phyloP scores from a whole-genome alignment of 345 rosid genomes.

The Brassica juncea region DNA sequence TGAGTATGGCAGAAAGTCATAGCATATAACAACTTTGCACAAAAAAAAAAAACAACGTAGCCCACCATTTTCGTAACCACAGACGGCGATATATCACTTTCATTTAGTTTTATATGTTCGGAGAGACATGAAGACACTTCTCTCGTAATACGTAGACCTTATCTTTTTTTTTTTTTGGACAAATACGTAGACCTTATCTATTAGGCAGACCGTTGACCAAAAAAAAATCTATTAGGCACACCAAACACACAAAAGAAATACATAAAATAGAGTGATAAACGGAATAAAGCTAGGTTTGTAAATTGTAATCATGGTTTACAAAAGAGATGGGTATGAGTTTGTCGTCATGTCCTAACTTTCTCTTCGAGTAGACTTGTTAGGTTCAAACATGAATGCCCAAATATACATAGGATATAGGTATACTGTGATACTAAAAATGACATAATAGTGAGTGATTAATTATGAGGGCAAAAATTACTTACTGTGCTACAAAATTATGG shows the following conservation, averaged over 20 bases:
- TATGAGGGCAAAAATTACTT: background rate
- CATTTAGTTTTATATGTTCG: slow-evolving; percentile 25
- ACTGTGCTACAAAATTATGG: slow-evolving; percentile 1
- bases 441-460: background rate
- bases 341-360: slow-evolving; percentile 34
- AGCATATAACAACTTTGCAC: background rate
- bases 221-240: slow-evolving; percentile 11
- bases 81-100: slow-evolving; percentile 31
- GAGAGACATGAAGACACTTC: slow-evolving; percentile 22
- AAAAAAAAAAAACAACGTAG: background rate
- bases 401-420: background rate
- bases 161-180: too few relatives aligned
- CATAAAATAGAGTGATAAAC: background rate
- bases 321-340: slow-evolving; percentile 25
- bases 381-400: slow-evolving; percentile 11
- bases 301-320: slow-evolving; percentile 29
- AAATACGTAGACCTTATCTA: slow-evolving; percentile 11
- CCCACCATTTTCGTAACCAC: slow-evolving; percentile 17
- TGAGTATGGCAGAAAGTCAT: background rate
- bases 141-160: slow-evolving; percentile 17
- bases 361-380: slow-evolving; percentile 20
- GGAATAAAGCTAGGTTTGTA: slow-evolving; percentile 33
- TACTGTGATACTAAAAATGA: background rate
- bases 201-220: background rate
- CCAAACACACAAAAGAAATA: background rate